A percentile compares a stretch with the other conserved stretches of the same genome.
phyloP scores from a whole-genome alignment of 345 rosid species.

The Isatis tinctoria region DNA sequence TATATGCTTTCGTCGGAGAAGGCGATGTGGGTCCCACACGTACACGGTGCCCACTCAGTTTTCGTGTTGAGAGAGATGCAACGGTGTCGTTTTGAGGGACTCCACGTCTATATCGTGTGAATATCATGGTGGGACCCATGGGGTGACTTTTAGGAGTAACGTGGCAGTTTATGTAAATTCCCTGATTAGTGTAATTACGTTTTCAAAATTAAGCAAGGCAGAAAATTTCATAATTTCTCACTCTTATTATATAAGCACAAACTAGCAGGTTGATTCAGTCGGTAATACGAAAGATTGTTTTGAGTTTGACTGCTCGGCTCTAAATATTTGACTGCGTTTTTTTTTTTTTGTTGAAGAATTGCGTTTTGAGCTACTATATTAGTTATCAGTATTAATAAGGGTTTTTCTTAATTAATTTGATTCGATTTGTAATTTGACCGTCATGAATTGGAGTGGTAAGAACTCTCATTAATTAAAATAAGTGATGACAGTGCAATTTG shows the following conservation, averaged over 20 bases:
- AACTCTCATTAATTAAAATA: background rate
- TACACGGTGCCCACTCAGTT: conserved; percentile 38
- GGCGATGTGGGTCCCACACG: conserved; percentile 28
- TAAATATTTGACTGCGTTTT: too few species aligned
- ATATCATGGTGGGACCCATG: conserved; percentile 14
- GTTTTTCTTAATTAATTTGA: background rate
- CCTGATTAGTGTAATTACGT: background rate
- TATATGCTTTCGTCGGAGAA: conserved; percentile 11
- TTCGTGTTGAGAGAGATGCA: background rate
- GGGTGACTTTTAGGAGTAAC: background rate
- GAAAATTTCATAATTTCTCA: background rate
- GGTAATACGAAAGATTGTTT: background rate
- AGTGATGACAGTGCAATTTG: background rate
- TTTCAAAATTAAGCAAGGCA: background rate
- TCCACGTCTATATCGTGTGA: conserved; percentile 21
- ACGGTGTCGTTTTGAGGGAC: conserved; percentile 17
- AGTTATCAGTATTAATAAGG: too few species aligned
- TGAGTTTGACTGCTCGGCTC: too few species aligned
- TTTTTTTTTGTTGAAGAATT: too few species aligned
- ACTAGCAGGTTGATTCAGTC: background rate
- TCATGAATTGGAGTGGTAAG: background rate
- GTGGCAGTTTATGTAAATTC: background rate
- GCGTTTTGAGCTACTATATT: too few species aligned
- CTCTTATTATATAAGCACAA: background rate
- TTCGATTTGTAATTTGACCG: background rate